These are phyloP conservation scores for Sextonia rubra DNA, from an alignment of 164 flowering plant species.

Conservation along the genomic window DNA sequence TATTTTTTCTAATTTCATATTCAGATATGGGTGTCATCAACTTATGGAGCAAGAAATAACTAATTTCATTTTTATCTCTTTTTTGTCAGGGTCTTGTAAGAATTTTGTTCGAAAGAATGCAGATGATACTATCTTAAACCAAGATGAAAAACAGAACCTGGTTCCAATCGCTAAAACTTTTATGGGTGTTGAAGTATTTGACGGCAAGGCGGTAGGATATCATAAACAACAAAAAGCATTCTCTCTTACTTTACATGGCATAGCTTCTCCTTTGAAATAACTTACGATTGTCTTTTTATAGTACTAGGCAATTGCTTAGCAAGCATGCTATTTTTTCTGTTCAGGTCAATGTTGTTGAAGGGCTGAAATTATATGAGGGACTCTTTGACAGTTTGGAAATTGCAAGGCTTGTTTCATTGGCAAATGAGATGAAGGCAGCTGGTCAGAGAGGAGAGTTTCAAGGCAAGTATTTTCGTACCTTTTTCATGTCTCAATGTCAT, in stretches of 20 bases:
- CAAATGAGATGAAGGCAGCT: constrained; percentile 69
- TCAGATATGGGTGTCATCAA: not conserved
- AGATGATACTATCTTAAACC: constrained; percentile 18
- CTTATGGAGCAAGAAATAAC: not conserved
- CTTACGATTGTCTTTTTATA: not conserved
- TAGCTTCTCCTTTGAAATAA: not conserved
- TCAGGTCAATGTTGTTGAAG: constrained; percentile 79
- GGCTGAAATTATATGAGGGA: constrained; percentile 61
- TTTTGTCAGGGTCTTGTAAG: constrained; percentile 18
- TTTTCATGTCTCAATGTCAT: not conserved
- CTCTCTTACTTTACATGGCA: not conserved
- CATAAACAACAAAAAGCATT: not conserved
- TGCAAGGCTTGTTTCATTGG: constrained; percentile 50
- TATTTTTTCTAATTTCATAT: not conserved
- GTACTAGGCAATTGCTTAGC: not conserved
- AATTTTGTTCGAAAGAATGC: constrained; percentile 28
- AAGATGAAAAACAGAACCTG: constrained; percentile 31
- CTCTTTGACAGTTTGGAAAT: constrained; percentile 47
- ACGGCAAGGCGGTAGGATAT: constrained; percentile 59
- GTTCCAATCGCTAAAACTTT: constrained; percentile 45
- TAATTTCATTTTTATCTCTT: not conserved
- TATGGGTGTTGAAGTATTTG: constrained; percentile 47
- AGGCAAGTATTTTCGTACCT: constrained; percentile 46
- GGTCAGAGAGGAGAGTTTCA: constrained; percentile 72
- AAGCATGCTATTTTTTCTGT: not conserved